phyloP scores from a whole-genome alignment of 2,329 filamentous ascomycete genomes.

The Aspergillus niger region DNA sequence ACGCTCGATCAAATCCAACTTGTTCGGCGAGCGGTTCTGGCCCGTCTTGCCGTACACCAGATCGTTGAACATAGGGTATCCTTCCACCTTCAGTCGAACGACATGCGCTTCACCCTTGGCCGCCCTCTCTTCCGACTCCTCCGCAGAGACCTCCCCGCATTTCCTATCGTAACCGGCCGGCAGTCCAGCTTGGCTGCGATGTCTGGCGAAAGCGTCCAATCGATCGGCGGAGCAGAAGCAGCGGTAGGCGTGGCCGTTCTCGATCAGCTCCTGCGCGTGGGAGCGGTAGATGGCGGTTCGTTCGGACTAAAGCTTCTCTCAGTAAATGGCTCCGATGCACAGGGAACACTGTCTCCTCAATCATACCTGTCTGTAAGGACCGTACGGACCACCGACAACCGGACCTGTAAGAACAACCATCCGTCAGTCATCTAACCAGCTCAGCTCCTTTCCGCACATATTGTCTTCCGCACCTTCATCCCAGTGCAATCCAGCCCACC shows the following conservation, averaged over 20 bases:
- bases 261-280: constrained; percentile 69
- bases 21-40: constrained; percentile 56
- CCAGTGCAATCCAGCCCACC: constrained; percentile 89
- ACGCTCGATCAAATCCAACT: constrained; percentile 45
- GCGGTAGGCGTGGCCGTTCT: constrained; percentile 76
- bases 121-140: constrained; percentile 72
- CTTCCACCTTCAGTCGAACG: constrained; percentile 71
- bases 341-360: neutral
- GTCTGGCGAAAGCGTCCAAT: constrained; percentile 66
- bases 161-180: constrained; percentile 68
- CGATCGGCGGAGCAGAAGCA: constrained; percentile 84
- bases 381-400: constrained; percentile 74
- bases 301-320: constrained; percentile 63
- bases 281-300: constrained; percentile 71
- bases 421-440: neutral
- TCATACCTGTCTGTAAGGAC: constrained; percentile 79
- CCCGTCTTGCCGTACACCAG: constrained; percentile 70
- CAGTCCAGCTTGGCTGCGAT: constrained; percentile 61
- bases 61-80: constrained; percentile 70
- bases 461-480: constrained; percentile 69
- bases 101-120: constrained; percentile 70
- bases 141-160: constrained; percentile 67
- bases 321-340: neutral
- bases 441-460: constrained; percentile 10
- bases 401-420: constrained; percentile 59